A percentile compares a stretch with the other conserved stretches of the same genome.
phyloP scores from a whole-genome alignment of 78 protist genomes.

The Dictyostelium brefeldianum region DNA sequence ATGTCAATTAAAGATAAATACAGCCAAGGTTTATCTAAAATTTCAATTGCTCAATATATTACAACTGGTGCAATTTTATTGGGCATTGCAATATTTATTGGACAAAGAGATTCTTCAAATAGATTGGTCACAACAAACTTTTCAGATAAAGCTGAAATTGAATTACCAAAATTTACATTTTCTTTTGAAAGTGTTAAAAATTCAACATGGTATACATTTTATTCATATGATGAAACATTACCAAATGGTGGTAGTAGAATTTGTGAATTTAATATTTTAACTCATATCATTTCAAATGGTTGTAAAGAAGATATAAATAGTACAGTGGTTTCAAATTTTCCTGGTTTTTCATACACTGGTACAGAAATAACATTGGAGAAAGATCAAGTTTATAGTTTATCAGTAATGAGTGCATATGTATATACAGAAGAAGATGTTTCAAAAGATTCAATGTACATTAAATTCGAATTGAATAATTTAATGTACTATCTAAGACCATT shows the following conservation, averaged over 20 bases:
- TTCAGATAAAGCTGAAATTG: background rate
- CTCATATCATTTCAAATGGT: background rate
- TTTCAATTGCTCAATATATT: background rate
- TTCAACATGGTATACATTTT: background rate
- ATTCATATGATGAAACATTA: background rate
- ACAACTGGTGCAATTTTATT: background rate
- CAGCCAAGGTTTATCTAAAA: background rate
- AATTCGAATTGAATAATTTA: background rate
- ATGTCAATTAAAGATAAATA: background rate
- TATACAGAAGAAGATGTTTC: background rate
- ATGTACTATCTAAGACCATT: background rate
- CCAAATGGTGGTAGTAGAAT: background rate
- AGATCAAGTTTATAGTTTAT: too few species aligned
- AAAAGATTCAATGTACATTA: background rate
- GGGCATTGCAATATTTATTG: background rate
- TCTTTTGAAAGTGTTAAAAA: background rate
- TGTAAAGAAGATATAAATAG: background rate
- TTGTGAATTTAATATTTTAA: background rate
- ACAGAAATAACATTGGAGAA: too few species aligned
- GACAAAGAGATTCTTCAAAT: background rate
- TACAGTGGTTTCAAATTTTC: background rate
- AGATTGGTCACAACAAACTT: background rate
- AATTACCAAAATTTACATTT: background rate
- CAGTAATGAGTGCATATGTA: too few species aligned
- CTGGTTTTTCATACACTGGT: background rate